A percentile compares a stretch with the other conserved stretches of the same genome.
These are phyloP conservation scores for Saccharomycopsis synnaedendra DNA, from an alignment of 805 yeast genomes.

Conservation along the genomic window DNA sequence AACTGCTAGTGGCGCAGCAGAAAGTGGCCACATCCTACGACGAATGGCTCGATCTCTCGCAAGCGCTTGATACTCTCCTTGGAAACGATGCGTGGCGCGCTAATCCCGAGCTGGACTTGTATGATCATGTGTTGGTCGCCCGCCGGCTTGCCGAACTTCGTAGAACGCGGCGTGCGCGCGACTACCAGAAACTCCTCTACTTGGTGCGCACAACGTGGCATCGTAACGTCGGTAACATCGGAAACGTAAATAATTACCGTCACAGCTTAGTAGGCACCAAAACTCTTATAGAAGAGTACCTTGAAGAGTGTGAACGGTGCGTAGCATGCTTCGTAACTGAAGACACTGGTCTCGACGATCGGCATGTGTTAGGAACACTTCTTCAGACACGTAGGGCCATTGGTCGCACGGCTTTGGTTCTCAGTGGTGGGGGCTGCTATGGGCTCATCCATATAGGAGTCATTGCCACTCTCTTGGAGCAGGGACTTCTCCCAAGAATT, in stretches of 20 bases:
- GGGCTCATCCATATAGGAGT: slow-evolving; percentile 93
- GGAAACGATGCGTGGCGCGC: slow-evolving; percentile 67
- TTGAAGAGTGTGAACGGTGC: slow-evolving; percentile 59
- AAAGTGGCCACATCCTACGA: slow-evolving; percentile 38
- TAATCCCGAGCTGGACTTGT: slow-evolving; percentile 47
- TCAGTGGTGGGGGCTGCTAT: slow-evolving; percentile 93
- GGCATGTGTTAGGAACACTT: slow-evolving; percentile 63
- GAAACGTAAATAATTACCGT: slow-evolving; percentile 64
- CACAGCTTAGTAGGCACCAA: slow-evolving; percentile 85
- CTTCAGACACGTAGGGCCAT: slow-evolving; percentile 83
- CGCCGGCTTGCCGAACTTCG: slow-evolving; percentile 43
- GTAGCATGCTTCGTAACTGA: slow-evolving; percentile 19
- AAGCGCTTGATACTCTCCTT: slow-evolving; percentile 50
- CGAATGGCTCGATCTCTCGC: slow-evolving; percentile 60
- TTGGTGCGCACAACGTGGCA: slow-evolving; percentile 76
- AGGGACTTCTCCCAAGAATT: slow-evolving; percentile 69
- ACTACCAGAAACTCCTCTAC: slow-evolving; percentile 54
- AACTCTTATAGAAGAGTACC: slow-evolving; percentile 67
- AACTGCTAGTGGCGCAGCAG: slow-evolving; percentile 29
- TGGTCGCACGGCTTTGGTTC: slow-evolving; percentile 89
- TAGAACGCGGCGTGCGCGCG: slow-evolving; percentile 43
- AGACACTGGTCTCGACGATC: slow-evolving; percentile 41
- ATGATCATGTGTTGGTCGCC: slow-evolving; percentile 57
- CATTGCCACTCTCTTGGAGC: slow-evolving; percentile 62
- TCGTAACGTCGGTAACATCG: slow-evolving; percentile 79